Evolutionary conservation across 768 basidiomycete genomes (phyloP).

Genomic region (Tulasnella sp.): DNA sequence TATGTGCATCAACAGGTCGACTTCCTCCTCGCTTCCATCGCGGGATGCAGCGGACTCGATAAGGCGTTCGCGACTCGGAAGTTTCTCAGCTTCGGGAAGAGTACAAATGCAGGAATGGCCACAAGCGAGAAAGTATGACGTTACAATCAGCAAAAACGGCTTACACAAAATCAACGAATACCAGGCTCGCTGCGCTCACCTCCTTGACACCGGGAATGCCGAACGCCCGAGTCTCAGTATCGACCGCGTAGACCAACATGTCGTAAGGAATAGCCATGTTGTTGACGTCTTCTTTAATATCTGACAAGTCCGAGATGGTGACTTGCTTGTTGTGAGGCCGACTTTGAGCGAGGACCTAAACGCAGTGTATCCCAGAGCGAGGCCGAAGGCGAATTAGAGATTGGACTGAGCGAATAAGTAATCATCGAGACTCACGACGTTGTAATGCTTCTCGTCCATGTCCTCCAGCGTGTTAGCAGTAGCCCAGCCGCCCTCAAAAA

Average conservation of each 20-base stretch:
- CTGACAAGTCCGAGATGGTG: constrained; percentile 80
- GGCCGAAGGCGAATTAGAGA: neutral
- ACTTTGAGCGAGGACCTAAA: constrained; percentile 76
- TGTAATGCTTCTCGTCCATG: constrained; percentile 92
- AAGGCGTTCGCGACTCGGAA: no score
- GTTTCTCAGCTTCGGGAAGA: no score
- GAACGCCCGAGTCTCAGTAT: constrained; percentile 90
- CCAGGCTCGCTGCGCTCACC: neutral
- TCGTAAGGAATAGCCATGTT: constrained; percentile 83
- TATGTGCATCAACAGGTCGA: no score
- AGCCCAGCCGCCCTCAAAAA: constrained; percentile 95
- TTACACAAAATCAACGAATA: neutral
- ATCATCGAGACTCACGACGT: constrained; percentile 59
- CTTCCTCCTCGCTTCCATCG: no score
- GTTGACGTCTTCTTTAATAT: constrained; percentile 63
- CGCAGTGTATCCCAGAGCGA: no score
- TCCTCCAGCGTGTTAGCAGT: constrained; percentile 84
- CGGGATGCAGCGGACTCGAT: no score
- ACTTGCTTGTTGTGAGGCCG: constrained; percentile 84
- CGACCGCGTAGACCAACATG: constrained; percentile 93
- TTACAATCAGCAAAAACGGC: neutral
- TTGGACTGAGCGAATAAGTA: no score
- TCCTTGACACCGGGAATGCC: constrained; percentile 93
- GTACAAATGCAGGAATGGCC: no score
- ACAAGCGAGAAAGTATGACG: neutral